Percentiles rank a stretch among this genome's conserved stretches.
These are phyloP conservation scores for Rubus idaeus DNA, from an alignment of 306 rosid species.

Conservation along the genomic window DNA sequence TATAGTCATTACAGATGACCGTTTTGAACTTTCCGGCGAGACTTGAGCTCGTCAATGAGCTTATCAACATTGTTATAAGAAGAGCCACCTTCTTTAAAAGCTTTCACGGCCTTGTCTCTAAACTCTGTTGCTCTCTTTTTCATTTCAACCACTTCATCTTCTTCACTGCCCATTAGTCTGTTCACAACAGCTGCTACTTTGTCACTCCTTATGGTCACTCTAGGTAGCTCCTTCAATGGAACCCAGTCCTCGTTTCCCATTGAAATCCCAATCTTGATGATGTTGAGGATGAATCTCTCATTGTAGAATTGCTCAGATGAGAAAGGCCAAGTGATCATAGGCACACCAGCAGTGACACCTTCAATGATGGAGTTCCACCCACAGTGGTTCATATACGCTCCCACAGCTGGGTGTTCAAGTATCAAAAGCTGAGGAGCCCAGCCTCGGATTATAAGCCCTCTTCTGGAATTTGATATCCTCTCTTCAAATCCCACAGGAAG, in stretches of 20 bases:
- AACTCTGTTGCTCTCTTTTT: slow-evolving; percentile 14
- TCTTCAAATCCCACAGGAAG: slow-evolving; percentile 27
- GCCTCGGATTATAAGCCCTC: slow-evolving; percentile 28
- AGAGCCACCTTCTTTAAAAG: slow-evolving; percentile 26
- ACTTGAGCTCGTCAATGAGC: slow-evolving; percentile 21
- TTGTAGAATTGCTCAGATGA: slow-evolving; percentile 33
- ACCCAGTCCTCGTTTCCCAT: slow-evolving; percentile 31
- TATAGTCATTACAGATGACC: not conserved
- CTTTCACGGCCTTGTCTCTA: slow-evolving; percentile 13
- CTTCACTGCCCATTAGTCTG: slow-evolving; percentile 18
- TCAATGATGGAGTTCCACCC: slow-evolving; percentile 35
- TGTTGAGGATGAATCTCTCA: slow-evolving; percentile 22
- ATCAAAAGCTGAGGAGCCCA: slow-evolving; percentile 37
- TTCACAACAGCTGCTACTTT: slow-evolving; percentile 20
- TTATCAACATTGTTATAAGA: slow-evolving; percentile 14
- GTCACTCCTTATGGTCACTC: slow-evolving; percentile 18
- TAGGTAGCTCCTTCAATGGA: slow-evolving; percentile 12
- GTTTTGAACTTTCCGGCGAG: slow-evolving; percentile 6
- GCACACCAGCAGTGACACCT: slow-evolving; percentile 29
- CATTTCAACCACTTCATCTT: slow-evolving; percentile 16
- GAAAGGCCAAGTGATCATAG: slow-evolving; percentile 33
- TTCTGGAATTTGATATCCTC: not conserved
- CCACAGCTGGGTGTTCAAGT: slow-evolving; percentile 27
- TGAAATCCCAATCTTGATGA: slow-evolving; percentile 18
- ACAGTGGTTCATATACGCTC: slow-evolving; percentile 34